Conservation (phyloP, 1,284 basidiomycete species). For the Megacollybia platyphylla region DNA sequence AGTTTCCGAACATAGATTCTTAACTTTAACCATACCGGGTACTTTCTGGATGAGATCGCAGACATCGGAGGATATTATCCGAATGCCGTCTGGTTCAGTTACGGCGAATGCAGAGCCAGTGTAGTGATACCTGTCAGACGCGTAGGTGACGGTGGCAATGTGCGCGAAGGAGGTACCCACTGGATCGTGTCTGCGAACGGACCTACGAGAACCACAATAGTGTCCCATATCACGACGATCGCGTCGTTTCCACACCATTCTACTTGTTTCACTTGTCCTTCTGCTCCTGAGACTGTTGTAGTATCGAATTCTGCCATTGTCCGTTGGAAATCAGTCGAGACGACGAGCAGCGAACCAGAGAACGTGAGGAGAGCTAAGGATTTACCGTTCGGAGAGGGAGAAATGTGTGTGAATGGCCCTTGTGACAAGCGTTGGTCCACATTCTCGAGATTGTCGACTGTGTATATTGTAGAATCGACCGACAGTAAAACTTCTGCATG, state of each 20-base stretch:
- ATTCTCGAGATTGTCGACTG: conserved; percentile 77
- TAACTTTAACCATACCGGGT: conserved; percentile 38
- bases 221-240: conserved; percentile 77
- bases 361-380: conserved; percentile 78
- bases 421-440: conserved; percentile 82
- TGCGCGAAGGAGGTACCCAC: conserved; percentile 31
- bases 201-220: conserved; percentile 77
- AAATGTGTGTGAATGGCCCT: conserved; percentile 81
- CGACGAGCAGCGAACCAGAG: conserved; percentile 74
- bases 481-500: conserved; percentile 82
- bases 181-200: conserved; percentile 82
- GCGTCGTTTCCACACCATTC: conserved; percentile 98
- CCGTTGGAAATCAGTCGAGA: conserved; percentile 85
- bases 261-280: conserved; percentile 53
- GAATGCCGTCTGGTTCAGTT: conserved; percentile 81
- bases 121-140: conserved; percentile 59
- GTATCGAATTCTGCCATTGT: conserved; percentile 83
- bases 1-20: no score
- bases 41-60: conserved; percentile 94
- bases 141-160: not conserved
- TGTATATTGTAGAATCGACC: conserved; percentile 64
- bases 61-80: conserved; percentile 67
- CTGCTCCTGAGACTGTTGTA: conserved; percentile 29
- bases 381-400: conserved; percentile 88
- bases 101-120: conserved; percentile 66